These are phyloP conservation scores for Pestalotiopsis sp. DNA, from an alignment of 2,329 filamentous ascomycete genomes.

Conservation along the genomic window DNA sequence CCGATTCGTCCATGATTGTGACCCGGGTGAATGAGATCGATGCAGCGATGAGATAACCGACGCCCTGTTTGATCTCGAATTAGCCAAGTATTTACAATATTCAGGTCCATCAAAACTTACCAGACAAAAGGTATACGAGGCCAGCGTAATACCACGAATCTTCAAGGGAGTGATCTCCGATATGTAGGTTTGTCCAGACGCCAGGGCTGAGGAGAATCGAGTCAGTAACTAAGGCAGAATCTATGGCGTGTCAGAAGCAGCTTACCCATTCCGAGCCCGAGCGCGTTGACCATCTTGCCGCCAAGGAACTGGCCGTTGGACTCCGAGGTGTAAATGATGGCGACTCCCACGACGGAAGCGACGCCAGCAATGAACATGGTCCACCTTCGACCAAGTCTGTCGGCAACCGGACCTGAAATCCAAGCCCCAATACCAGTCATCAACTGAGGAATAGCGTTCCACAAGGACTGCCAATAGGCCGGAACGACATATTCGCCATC, in stretches of 20 bases:
- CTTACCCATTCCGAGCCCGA: slow-evolving; percentile 9
- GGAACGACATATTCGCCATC: slow-evolving; percentile 9
- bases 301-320: slow-evolving; percentile 9
- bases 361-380: slow-evolving; percentile 9
- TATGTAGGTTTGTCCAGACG: slow-evolving; percentile 12
- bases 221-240: neutral
- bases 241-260: neutral
- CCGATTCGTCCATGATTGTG: slow-evolving; percentile 9
- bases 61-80: neutral
- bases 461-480: slow-evolving; percentile 10
- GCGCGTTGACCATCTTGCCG: slow-evolving; percentile 12
- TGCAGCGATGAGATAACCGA: slow-evolving; percentile 10
- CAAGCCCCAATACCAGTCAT: slow-evolving; percentile 10
- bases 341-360: neutral
- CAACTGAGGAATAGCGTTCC: slow-evolving; percentile 9
- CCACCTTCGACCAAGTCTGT: slow-evolving; percentile 7
- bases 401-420: slow-evolving; percentile 4
- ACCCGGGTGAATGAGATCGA: slow-evolving; percentile 11
- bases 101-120: neutral
- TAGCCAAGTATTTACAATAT: neutral
- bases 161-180: slow-evolving; percentile 11
- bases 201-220: neutral
- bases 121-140: slow-evolving; percentile 9
- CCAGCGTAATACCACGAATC: slow-evolving; percentile 9
- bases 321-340: slow-evolving; percentile 4